Base-by-base conservation (phyloP, 257 asterid species). In the Thymus mandschuricus region DNA sequence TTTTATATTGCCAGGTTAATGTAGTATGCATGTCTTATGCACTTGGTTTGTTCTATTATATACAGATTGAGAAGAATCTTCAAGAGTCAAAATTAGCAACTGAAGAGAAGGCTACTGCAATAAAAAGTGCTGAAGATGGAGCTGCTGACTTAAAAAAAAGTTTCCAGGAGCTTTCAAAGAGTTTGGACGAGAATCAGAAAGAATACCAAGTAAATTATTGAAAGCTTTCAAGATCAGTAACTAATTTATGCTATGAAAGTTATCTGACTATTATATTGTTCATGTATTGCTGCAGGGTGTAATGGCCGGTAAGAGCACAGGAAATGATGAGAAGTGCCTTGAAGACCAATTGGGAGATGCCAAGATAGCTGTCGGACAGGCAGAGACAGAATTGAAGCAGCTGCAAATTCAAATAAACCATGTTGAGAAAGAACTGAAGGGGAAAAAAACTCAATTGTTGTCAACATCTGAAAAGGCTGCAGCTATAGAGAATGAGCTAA, bases 261-360 rank as follows among this genome's bases (percentile, higher is more conserved):
- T 48, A 50, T 68, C 40, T 61, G 65, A 68, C 40, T 57, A 34
- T 68, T 64, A 40, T 5, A 38, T 38, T 15, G 6, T 50, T 50
- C 8, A 61, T 64, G 33, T 46, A 40, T 51, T 33, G 43, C 64
- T 85, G 46, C 76, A 95, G 99, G 99, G 98, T 60, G 96, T 95
- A 41, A 75, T 92, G 81, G 98, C 97, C 10, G 99, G 99, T 45
- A 95, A 92, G 82, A 82, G 96, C 80, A 95, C 86, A 75, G 99
- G 97, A 76, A 81, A 84, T 83, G 99, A 95, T 78, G 99, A 95
- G 78, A 95, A 95, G 77, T 95, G 99, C 81, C 97, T 95, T 64
- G 98, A 95, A 81, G 99, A 92, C 80, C 99, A 95, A 84, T 85
- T 95, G 54, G 88, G 77, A 61, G 99, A 95, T 81, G 98, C 97